Conservation (phyloP, 2,329 filamentous ascomycete genomes). For the Chaetomium olivaceum region DNA sequence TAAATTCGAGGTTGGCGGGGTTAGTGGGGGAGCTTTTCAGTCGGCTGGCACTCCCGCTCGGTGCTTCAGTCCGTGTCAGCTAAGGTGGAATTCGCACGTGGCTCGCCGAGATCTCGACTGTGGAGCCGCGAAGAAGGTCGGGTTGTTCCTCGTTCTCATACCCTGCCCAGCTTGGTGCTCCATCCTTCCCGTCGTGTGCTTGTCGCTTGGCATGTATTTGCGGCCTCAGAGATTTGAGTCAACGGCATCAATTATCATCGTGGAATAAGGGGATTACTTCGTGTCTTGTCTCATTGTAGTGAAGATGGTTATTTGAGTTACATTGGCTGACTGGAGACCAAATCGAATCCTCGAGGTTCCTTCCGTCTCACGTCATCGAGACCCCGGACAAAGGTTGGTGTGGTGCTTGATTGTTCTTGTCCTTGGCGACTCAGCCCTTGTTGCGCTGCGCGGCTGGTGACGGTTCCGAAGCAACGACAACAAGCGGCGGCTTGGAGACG, state of each 20-base stretch:
- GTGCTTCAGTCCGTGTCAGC: neutral
- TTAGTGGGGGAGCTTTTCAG: constrained; percentile 1
- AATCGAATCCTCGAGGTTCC: neutral
- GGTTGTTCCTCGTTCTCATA: neutral
- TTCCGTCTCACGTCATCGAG: constrained; percentile 30
- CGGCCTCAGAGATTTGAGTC: neutral
- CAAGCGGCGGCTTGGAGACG: neutral
- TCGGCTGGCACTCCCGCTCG: too few species aligned
- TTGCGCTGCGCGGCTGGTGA: neutral
- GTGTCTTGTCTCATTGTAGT: neutral
- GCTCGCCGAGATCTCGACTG: neutral
- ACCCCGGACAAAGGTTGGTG: constrained; percentile 15
- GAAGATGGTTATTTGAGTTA: neutral
- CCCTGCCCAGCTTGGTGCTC: too few species aligned
- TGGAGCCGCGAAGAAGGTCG: neutral
- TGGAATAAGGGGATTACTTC: too few species aligned
- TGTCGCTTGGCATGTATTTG: neutral
- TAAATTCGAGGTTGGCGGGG: constrained; percentile 6
- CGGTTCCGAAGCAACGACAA: constrained; percentile 18
- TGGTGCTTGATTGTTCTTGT: constrained; percentile 5
- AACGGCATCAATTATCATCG: neutral
- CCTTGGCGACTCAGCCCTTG: constrained; percentile 17
- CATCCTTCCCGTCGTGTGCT: neutral
- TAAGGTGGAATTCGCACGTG: neutral
- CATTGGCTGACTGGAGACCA: neutral